phyloP scores from a whole-genome alignment of 73 alveolate genomes.

The Paramecium caudatum region DNA sequence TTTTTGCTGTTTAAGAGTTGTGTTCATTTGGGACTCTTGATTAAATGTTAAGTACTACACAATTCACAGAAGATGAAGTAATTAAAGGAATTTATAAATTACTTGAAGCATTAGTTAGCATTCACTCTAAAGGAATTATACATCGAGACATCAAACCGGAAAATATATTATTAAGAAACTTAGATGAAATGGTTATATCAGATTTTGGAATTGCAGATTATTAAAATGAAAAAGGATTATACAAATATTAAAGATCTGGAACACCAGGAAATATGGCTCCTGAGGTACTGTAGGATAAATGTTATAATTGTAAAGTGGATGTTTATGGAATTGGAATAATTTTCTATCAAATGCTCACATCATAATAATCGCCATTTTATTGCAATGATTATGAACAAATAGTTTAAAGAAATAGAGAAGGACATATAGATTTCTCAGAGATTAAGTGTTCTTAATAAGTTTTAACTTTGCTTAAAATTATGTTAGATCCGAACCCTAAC shows the following conservation, averaged over 20 bases:
- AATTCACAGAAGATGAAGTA: background rate
- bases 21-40: background rate
- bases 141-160: conserved; percentile 83
- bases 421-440: conserved; percentile 10
- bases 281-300: background rate
- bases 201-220: conserved; percentile 76
- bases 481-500: background rate
- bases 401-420: background rate
- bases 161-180: conserved; percentile 64
- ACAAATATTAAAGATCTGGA: conserved; percentile 62
- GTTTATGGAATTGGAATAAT: background rate
- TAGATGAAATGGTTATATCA: conserved; percentile 40
- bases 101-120: conserved; percentile 42
- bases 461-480: background rate
- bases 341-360: conserved; percentile 60
- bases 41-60: background rate
- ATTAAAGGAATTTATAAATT: background rate
- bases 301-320: background rate
- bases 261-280: conserved; percentile 70
- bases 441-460: background rate
- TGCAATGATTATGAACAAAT: background rate
- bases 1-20: background rate
- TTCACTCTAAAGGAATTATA: conserved; percentile 71
- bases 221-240: conserved; percentile 62
- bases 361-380: conserved; percentile 84